phyloP scores from a whole-genome alignment of 805 yeast species.

The Candida ponderosae region DNA sequence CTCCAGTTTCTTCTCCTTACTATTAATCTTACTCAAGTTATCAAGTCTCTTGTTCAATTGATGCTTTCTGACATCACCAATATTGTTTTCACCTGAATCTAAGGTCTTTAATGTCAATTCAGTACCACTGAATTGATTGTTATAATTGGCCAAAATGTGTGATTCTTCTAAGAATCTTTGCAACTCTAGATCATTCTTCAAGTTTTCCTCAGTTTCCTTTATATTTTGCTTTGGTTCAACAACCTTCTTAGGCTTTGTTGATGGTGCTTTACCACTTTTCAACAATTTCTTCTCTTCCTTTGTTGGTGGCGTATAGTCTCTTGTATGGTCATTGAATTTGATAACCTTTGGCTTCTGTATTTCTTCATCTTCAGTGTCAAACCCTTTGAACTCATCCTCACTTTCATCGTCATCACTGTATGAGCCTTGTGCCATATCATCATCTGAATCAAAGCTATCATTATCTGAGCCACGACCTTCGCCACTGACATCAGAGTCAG shows the following conservation, averaged over 20 bases:
- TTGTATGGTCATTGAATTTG: slow-evolving; percentile 31
- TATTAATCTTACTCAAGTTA: slow-evolving; percentile 38
- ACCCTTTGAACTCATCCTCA: slow-evolving; percentile 15
- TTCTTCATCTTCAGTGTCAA: slow-evolving; percentile 19
- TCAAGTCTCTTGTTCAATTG: slow-evolving; percentile 54
- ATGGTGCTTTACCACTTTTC: slow-evolving; percentile 55
- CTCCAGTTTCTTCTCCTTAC: slow-evolving; percentile 40
- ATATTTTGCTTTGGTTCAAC: slow-evolving; percentile 7
- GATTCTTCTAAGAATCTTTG: slow-evolving; percentile 68
- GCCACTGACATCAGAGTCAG: slow-evolving; percentile 4
- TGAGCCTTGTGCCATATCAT: slow-evolving; percentile 14
- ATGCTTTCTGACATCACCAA: slow-evolving; percentile 63
- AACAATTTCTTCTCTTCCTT: slow-evolving; percentile 45
- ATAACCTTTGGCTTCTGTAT: slow-evolving; percentile 19
- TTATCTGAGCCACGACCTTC: slow-evolving; percentile 21
- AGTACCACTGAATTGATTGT: slow-evolving; percentile 38
- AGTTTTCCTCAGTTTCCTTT: slow-evolving; percentile 39
- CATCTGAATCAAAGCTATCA: slow-evolving; percentile 14
- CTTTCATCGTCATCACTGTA: slow-evolving; percentile 9
- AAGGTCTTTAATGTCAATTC: slow-evolving; percentile 56
- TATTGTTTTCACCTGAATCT: slow-evolving; percentile 30
- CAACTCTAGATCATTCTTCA: slow-evolving; percentile 64
- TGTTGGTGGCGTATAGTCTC: slow-evolving; percentile 23
- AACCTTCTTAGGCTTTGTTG: slow-evolving; percentile 21
- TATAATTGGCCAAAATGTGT: slow-evolving; percentile 44